Percentiles rank a stretch among this genome's conserved stretches.
Evolutionary conservation across 768 basidiomycete species (phyloP).

Genomic region (Collybia sp.): DNA sequence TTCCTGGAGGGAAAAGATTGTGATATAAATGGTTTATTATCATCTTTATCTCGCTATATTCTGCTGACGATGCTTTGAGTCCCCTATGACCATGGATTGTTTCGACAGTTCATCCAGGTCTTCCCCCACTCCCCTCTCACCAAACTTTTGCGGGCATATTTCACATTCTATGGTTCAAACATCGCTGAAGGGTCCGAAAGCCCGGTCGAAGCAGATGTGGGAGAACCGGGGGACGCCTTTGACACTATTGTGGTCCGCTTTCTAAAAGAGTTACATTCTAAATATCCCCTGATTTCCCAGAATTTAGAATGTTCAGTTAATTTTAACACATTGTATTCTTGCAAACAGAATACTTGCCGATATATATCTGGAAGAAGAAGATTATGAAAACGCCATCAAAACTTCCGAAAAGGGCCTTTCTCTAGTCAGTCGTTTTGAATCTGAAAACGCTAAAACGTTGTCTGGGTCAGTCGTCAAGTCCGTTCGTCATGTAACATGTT

Average conservation of each 20-base stretch:
- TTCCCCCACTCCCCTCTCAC: slow-evolving; percentile 62
- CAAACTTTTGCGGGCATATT: slow-evolving; percentile 60
- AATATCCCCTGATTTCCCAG: slow-evolving; percentile 4
- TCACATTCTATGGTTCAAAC: slow-evolving; percentile 51
- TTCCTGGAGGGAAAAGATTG: slow-evolving; percentile 73
- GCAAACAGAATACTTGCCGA: slow-evolving; percentile 63
- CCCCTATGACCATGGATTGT: slow-evolving; percentile 49
- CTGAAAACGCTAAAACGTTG: no score
- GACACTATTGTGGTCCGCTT: slow-evolving; percentile 54
- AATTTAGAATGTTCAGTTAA: slow-evolving; percentile 48
- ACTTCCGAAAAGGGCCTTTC: slow-evolving; percentile 58
- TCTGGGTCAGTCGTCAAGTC: no score
- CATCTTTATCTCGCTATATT: slow-evolving; percentile 2
- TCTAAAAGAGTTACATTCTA: background rate
- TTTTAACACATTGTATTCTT: slow-evolving; percentile 52
- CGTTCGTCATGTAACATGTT: no score
- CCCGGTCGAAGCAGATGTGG: slow-evolving; percentile 30
- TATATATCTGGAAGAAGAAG: slow-evolving; percentile 61
- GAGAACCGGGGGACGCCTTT: slow-evolving; percentile 47
- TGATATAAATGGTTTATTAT: slow-evolving; percentile 49
- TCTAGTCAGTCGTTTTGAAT: slow-evolving; percentile 41
- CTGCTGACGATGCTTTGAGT: slow-evolving; percentile 30
- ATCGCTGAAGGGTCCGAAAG: slow-evolving; percentile 22
- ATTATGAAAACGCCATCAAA: slow-evolving; percentile 70
- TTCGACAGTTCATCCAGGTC: slow-evolving; percentile 57